A percentile compares a stretch with the other conserved stretches of the same genome.
Evolutionary conservation across 176 grass and related monocot species (phyloP).

Genomic region (Saccharum officinarum): DNA sequence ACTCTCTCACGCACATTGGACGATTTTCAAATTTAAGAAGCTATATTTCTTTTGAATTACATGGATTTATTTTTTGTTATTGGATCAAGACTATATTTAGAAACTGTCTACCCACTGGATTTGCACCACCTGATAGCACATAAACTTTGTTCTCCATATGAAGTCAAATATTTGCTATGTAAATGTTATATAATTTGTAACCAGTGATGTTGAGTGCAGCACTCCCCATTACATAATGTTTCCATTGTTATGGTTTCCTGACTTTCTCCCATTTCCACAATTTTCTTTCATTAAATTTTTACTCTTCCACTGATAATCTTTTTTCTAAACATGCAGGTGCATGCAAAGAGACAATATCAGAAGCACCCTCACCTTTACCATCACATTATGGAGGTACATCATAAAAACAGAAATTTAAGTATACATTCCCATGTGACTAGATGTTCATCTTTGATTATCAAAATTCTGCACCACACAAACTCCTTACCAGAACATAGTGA

Average conservation of each 20-base stretch:
- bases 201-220: not conserved
- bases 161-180: constrained; percentile 17
- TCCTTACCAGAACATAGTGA: not conserved
- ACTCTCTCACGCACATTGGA: not conserved
- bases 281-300: not conserved
- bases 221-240: not conserved
- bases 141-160: not conserved
- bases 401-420: constrained; percentile 11
- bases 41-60: not conserved
- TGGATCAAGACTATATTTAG: not conserved
- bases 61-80: not conserved
- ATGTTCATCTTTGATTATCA: not conserved
- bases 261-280: not conserved
- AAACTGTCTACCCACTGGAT: not conserved
- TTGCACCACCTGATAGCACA: not conserved
- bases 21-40: not conserved
- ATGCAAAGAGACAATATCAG: not conserved
- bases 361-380: constrained; percentile 1
- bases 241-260: not conserved
- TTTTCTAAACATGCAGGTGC: constrained; percentile 1
- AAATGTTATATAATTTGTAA: constrained; percentile 16
- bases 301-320: not conserved
- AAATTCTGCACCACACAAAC: not conserved
- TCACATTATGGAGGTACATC: not conserved
- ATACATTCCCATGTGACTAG: not conserved